Conservation (phyloP, 805 yeast genomes). For the Lachancea sp. region DNA sequence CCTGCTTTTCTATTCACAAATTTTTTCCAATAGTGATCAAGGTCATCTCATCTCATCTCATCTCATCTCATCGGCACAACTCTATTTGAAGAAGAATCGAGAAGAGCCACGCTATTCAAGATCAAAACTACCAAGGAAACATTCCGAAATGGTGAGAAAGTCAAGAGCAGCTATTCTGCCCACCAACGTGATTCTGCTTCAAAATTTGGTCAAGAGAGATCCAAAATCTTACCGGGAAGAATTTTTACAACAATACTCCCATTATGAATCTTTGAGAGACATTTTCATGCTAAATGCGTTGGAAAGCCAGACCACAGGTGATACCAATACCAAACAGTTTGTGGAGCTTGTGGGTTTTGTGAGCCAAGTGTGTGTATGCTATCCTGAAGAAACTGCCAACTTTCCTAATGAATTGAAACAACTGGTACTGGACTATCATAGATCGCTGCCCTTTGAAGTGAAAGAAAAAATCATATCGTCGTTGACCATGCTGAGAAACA, state of each 20-base stretch:
- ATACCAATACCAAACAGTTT: slow-evolving; percentile 43
- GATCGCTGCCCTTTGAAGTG: slow-evolving; percentile 73
- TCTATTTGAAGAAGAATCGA: neutral
- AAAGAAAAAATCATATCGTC: slow-evolving; percentile 89
- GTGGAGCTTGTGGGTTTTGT: slow-evolving; percentile 84
- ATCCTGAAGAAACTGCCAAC: slow-evolving; percentile 77
- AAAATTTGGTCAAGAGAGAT: slow-evolving; percentile 88
- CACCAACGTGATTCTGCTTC: slow-evolving; percentile 82
- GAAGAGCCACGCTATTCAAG: neutral
- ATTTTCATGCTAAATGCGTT: slow-evolving; percentile 60
- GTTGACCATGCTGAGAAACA: slow-evolving; percentile 84
- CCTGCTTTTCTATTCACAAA: neutral
- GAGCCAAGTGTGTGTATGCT: slow-evolving; percentile 85
- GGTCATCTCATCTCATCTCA: slow-evolving; percentile 22
- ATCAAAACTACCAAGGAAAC: neutral
- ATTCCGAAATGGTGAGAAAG: slow-evolving; percentile 63
- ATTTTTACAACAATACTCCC: slow-evolving; percentile 85
- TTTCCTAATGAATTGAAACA: slow-evolving; percentile 78
- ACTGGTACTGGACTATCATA: slow-evolving; percentile 67
- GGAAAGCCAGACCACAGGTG: slow-evolving; percentile 24
- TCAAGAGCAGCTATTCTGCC: slow-evolving; percentile 92
- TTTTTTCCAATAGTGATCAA: neutral
- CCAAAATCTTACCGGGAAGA: slow-evolving; percentile 94
- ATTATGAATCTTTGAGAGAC: slow-evolving; percentile 85
- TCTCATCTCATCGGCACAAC: slow-evolving; percentile 12